Conservation (phyloP, 2,329 filamentous ascomycete species). For the Erysiphe neolycopersici region DNA sequence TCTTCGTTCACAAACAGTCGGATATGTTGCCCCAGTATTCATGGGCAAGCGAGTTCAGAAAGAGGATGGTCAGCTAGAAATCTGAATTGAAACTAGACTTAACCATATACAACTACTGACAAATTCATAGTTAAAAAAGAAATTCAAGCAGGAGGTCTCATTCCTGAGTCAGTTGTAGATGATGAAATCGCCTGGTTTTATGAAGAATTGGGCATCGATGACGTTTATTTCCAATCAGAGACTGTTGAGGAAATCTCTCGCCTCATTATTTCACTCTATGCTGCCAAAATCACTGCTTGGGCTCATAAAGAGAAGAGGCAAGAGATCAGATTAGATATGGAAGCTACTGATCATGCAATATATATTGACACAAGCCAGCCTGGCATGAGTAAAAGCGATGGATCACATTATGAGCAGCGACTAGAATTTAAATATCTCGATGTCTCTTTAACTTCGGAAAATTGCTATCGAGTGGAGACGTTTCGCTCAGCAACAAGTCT, state of each 20-base stretch:
- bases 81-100: not conserved
- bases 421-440: conserved; percentile 93
- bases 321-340: conserved; percentile 89
- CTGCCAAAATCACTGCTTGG: conserved; percentile 83
- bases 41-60: conserved; percentile 64
- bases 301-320: conserved; percentile 80
- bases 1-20: conserved; percentile 67
- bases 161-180: conserved; percentile 60
- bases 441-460: conserved; percentile 27
- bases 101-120: not conserved
- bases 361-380: conserved; percentile 96
- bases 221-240: conserved; percentile 93
- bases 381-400: conserved; percentile 46
- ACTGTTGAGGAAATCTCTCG: conserved; percentile 64
- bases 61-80: conserved; percentile 8
- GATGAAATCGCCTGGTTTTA: conserved; percentile 92
- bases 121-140: not conserved
- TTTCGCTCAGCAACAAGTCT: conserved; percentile 76
- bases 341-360: conserved; percentile 79
- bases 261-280: conserved; percentile 88
- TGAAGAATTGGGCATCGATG: conserved; percentile 87
- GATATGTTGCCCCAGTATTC: conserved; percentile 86
- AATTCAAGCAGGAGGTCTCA: conserved; percentile 15
- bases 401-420: conserved; percentile 78
- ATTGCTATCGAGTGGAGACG: conserved; percentile 78